These are phyloP conservation scores for Alternaria angustiovoidea DNA, from an alignment of 2,329 filamentous ascomycete species.

Conservation along the genomic window DNA sequence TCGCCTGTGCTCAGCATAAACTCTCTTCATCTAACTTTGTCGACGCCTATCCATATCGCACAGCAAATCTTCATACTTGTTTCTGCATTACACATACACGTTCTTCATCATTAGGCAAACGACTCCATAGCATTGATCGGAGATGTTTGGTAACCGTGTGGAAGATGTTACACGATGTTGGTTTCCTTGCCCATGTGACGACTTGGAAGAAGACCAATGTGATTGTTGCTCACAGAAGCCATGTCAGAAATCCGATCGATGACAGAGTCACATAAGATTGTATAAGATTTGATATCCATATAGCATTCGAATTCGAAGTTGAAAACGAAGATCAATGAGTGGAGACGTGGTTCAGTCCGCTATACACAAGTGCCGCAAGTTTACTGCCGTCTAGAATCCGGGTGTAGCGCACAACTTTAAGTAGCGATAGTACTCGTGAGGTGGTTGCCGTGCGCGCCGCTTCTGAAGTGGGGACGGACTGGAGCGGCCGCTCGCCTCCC, in stretches of 20 bases:
- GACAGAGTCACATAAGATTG: not conserved
- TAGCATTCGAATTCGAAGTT: not conserved
- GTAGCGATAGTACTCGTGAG: no score
- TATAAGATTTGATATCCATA: not conserved
- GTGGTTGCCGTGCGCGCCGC: no score
- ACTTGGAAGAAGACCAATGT: constrained; percentile 14
- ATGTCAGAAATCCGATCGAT: no score
- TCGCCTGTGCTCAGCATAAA: not conserved
- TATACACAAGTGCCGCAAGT: not conserved
- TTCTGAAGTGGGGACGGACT: no score
- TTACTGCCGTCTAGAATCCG: not conserved
- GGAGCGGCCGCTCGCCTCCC: no score
- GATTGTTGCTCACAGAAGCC: constrained; percentile 3
- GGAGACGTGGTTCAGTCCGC: not conserved
- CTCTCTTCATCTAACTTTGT: not conserved
- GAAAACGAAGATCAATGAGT: no score
- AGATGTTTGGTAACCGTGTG: not conserved
- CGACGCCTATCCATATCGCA: not conserved
- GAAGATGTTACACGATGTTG: not conserved
- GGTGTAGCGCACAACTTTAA: not conserved
- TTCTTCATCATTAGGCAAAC: not conserved
- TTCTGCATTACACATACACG: not conserved
- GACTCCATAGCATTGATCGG: not conserved
- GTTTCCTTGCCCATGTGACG: constrained; percentile 14
- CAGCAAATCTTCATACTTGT: not conserved